Conservation (phyloP, 768 basidiomycete species). For the Hortiboletus flavorubellus region DNA sequence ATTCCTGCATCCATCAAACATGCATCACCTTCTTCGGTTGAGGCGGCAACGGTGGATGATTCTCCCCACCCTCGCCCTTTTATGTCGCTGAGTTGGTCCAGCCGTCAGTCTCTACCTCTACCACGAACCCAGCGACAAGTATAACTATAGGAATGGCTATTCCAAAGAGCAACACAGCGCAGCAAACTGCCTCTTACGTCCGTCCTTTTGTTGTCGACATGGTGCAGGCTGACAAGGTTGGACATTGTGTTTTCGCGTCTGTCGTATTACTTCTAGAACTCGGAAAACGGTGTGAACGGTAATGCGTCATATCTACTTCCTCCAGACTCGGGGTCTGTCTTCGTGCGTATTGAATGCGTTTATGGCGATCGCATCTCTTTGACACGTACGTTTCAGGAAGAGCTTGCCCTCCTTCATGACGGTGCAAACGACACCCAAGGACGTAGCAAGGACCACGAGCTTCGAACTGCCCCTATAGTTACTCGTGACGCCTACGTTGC, state of each 20-base stretch:
- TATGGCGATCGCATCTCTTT: not conserved
- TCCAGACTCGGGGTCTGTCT: constrained; percentile 12
- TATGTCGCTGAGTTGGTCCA: constrained; percentile 13
- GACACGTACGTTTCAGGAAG: constrained; percentile 20
- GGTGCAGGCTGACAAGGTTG: not conserved
- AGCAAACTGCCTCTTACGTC: constrained; percentile 1
- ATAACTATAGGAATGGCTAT: constrained; percentile 14
- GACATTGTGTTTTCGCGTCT: not conserved
- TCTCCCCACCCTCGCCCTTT: constrained; percentile 1
- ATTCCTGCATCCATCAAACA: constrained; percentile 8
- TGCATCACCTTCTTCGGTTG: constrained; percentile 3
- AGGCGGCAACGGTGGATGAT: constrained; percentile 16
- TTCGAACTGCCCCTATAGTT: constrained; percentile 48
- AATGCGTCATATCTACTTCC: not conserved
- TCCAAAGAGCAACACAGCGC: constrained; percentile 1
- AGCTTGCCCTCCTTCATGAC: constrained; percentile 33
- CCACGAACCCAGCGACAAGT: not conserved
- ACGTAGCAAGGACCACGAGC: constrained; percentile 31
- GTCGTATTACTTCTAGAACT: constrained; percentile 7
- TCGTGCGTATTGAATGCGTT: constrained; percentile 19
- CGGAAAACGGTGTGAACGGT: constrained; percentile 1
- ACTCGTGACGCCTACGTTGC: constrained; percentile 47
- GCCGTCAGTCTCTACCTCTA: constrained; percentile 2
- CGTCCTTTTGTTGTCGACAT: not conserved
- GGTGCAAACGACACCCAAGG: constrained; percentile 13